Evolutionary conservation across 495 filamentous ascomycete species (phyloP).

Genomic region (Talaromyces borbonicus): DNA sequence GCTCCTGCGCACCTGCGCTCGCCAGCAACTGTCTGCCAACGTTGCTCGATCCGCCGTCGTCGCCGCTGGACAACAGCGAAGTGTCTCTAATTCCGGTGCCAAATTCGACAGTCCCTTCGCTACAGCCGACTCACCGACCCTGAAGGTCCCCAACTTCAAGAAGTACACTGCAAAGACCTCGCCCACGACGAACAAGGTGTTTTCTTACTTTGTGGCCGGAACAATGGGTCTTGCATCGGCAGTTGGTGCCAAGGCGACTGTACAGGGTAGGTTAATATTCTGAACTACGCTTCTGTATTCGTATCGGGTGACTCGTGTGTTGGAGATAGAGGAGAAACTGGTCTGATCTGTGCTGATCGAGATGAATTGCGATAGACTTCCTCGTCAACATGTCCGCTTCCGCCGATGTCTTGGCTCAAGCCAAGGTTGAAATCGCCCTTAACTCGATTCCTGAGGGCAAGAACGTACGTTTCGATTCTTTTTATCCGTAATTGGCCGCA

Average conservation of each 20-base stretch:
- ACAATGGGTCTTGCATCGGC: slow-evolving; percentile 84
- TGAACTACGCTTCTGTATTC: not conserved
- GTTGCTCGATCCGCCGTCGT: slow-evolving; percentile 32
- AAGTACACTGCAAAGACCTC: slow-evolving; percentile 67
- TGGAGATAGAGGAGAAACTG: no score
- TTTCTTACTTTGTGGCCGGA: slow-evolving; percentile 97
- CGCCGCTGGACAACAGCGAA: slow-evolving; percentile 39
- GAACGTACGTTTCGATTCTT: slow-evolving; percentile 60
- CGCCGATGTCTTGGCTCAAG: slow-evolving; percentile 96
- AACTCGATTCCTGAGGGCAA: slow-evolving; percentile 92
- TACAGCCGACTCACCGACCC: slow-evolving; percentile 36
- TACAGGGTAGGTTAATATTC: slow-evolving; percentile 65
- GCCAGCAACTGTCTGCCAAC: slow-evolving; percentile 33
- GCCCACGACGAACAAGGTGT: slow-evolving; percentile 65
- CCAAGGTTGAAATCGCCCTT: slow-evolving; percentile 97
- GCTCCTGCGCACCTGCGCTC: slow-evolving; percentile 42
- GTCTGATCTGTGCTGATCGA: no score
- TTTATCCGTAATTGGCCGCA: not conserved
- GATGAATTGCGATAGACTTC: slow-evolving; percentile 60
- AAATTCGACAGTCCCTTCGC: slow-evolving; percentile 45
- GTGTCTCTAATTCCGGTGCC: slow-evolving; percentile 33
- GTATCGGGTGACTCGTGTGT: no score
- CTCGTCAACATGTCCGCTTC: slow-evolving; percentile 99
- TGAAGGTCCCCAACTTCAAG: slow-evolving; percentile 79
- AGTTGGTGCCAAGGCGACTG: slow-evolving; percentile 89